Conservation (phyloP, 169 alveolate genomes). For the Plasmodium vivax region DNA sequence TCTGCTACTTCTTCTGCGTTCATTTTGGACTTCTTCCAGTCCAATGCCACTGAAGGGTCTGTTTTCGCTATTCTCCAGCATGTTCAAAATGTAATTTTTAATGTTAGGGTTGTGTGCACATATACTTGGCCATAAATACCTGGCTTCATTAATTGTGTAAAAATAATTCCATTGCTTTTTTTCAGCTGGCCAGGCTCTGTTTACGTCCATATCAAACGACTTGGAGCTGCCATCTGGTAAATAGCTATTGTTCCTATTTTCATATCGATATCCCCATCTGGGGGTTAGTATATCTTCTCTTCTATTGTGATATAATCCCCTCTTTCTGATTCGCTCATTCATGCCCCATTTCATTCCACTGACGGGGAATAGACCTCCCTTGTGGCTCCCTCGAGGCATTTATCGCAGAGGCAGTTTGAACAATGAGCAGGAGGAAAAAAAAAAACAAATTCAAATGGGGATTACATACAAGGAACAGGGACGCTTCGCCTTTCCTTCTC, state of each 20-base stretch:
- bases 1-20: constrained; percentile 36
- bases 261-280: constrained; percentile 84
- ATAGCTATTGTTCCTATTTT: constrained; percentile 69
- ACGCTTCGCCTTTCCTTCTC: neutral
- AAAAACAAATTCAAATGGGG: neutral
- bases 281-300: constrained; percentile 84
- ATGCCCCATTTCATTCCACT: constrained; percentile 81
- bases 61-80: constrained; percentile 77
- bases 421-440: neutral
- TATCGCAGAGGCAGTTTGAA: neutral
- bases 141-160: constrained; percentile 78
- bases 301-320: constrained; percentile 84
- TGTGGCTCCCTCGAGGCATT: constrained; percentile 73
- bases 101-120: constrained; percentile 77
- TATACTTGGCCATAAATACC: constrained; percentile 82
- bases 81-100: constrained; percentile 79
- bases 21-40: constrained; percentile 65
- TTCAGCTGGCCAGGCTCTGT: constrained; percentile 81
- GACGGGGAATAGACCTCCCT: constrained; percentile 79
- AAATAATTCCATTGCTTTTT: constrained; percentile 68
- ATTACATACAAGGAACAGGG: neutral
- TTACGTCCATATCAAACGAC: constrained; percentile 75
- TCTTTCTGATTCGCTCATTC: constrained; percentile 78
- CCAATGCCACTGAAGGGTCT: constrained; percentile 81
- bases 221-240: constrained; percentile 79